phyloP scores from a whole-genome alignment of 495 filamentous ascomycete species.

The Talaromyces nanjingensis region DNA sequence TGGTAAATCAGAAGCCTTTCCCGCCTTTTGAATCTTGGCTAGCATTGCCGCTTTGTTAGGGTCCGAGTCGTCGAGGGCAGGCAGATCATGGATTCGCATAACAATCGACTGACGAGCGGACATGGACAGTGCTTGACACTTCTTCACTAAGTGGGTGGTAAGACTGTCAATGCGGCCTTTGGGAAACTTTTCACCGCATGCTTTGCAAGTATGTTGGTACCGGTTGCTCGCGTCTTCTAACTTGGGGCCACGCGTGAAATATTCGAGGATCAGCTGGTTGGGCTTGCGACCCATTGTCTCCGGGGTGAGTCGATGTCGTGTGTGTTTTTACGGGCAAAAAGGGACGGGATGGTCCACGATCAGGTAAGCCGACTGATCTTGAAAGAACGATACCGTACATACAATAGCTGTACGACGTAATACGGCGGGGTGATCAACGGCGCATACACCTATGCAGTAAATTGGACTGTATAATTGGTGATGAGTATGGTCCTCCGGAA shows the following conservation, averaged over 20 bases:
- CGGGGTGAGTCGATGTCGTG: background rate
- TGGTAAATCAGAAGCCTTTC: constrained; percentile 31
- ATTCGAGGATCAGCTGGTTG: constrained; percentile 74
- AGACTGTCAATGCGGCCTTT: constrained; percentile 79
- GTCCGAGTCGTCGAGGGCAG: constrained; percentile 31
- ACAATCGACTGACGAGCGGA: constrained; percentile 60
- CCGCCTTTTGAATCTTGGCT: constrained; percentile 29
- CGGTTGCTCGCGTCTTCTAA: constrained; percentile 79
- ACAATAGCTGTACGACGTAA: background rate
- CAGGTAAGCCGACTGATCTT: background rate
- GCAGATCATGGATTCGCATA: constrained; percentile 48
- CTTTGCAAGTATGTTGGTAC: constrained; percentile 81
- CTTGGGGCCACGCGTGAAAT: constrained; percentile 76
- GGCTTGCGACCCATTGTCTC: constrained; percentile 68
- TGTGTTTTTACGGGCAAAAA: background rate
- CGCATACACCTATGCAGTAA: background rate
- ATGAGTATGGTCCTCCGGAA: background rate
- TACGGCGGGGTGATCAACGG: background rate
- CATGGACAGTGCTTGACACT: constrained; percentile 66
- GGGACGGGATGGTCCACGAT: background rate
- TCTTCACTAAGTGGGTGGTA: constrained; percentile 69
- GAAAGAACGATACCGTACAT: background rate
- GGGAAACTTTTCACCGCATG: constrained; percentile 76
- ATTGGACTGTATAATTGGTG: background rate
- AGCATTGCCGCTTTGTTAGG: constrained; percentile 29